Base-by-base conservation (phyloP, 139 green algal genomes). In the Coelastrella sp. region DNA sequence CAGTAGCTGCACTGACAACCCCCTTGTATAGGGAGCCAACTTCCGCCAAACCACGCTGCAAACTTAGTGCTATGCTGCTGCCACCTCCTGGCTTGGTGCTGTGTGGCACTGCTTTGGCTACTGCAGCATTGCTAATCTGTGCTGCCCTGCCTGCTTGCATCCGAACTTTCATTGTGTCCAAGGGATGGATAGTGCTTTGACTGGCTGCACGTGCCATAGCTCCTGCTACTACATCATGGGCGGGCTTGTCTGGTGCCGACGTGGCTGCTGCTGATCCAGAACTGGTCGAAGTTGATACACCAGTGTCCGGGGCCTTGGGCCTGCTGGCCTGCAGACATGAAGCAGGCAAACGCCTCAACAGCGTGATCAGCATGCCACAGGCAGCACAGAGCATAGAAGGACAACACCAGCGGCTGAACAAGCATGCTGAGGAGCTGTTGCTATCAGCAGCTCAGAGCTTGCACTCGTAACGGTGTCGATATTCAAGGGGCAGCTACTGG, bases 131-230 rank as follows among this genome's bases (percentile, higher is more conserved):
- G 49, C 56, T 73, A 56, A 10, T 15, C 72, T 87, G 75, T 70
- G 25, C 17, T 27, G 61, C 65, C 8, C 59, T 89, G 24, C 90
- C 88, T 24, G 92, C 84, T 85, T 96, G 94, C 92, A 96, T 93
- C 0, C 92, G 91, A 0, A 96, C 95, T 91, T 97, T 97, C 11
- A 97, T 73, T 0, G 95, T 97, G 89, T 97, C 94, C 17, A 97
- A 85, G 19, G 95, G 95, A 73, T 97, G 95, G 24, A 97, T 96
- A 25, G 94, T 96, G 83, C 65, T 85, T 89, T 97, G 95, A 14
- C 90, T 93, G 61, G 91, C 91, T 56, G 94, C 94, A 20, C 95
- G 91, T 10, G 96, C 96, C 81, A 96, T 87, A 0, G 94, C 94
- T 4, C 96, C 96, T 25, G 94, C 93, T 0, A 98, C 25, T 0